Conservation (phyloP, 1,284 basidiomycete genomes). For the Malassezia obtusa region DNA sequence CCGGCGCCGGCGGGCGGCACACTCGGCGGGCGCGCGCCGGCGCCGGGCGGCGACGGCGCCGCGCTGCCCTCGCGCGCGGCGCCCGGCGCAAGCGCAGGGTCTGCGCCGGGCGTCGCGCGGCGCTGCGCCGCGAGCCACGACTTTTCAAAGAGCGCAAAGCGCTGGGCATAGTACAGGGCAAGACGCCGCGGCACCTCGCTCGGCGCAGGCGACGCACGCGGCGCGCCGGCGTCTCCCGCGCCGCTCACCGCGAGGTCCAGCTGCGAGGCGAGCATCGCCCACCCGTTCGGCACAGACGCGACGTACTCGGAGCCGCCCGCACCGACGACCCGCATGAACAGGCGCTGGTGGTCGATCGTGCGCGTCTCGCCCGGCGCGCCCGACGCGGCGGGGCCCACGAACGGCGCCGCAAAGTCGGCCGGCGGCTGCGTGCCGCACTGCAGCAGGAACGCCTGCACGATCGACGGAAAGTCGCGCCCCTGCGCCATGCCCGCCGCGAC, state of each 20-base stretch:
- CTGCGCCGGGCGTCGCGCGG: conserved; percentile 3
- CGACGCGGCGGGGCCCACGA: conserved; percentile 30
- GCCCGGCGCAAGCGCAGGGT: not conserved
- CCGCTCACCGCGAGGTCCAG: conserved; percentile 33
- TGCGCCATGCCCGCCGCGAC: not conserved
- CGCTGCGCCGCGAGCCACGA: conserved; percentile 29
- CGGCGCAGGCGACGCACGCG: conserved; percentile 23
- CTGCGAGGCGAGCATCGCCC: conserved; percentile 34
- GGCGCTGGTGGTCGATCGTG: conserved; percentile 29
- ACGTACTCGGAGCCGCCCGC: conserved; percentile 32
- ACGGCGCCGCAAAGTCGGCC: conserved; percentile 23
- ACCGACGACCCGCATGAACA: conserved; percentile 33
- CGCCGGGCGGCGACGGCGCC: not conserved
- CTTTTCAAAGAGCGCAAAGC: conserved; percentile 34
- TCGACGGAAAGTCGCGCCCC: conserved; percentile 27
- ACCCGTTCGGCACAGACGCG: conserved; percentile 28
- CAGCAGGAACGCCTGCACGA: conserved; percentile 34
- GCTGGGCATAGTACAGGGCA: conserved; percentile 31
- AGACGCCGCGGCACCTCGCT: conserved; percentile 36
- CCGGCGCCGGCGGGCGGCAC: not conserved
- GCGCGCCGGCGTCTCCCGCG: conserved; percentile 21
- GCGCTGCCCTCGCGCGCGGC: not conserved
- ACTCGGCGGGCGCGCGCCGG: not conserved
- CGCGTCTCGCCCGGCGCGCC: conserved; percentile 29
- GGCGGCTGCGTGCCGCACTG: conserved; percentile 33